Percentiles rank a stretch among this genome's conserved stretches.
Conservation (phyloP, 352 stramenopile species). For the Pythium angustatum region DNA sequence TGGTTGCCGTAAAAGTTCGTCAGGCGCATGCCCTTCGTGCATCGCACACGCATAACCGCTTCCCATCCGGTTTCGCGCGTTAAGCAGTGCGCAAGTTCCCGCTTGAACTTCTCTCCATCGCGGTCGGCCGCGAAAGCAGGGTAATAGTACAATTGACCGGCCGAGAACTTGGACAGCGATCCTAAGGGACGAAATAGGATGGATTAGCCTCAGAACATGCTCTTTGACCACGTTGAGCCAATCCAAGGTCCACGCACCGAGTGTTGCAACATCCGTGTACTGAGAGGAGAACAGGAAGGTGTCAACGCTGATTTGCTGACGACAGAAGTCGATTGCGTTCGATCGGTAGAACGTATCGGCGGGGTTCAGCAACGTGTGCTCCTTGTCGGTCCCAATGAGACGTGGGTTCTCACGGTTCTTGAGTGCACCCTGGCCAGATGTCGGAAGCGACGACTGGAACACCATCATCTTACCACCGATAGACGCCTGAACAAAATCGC, state of each 20-base stretch:
- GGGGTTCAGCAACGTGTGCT: constrained; percentile 89
- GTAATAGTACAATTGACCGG: constrained; percentile 97
- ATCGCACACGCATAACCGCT: constrained; percentile 97
- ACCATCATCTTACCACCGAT: constrained; percentile 90
- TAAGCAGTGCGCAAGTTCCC: constrained; percentile 91
- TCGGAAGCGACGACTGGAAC: constrained; percentile 85
- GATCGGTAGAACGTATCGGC: constrained; percentile 91
- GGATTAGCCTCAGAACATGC: background rate
- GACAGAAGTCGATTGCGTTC: constrained; percentile 96
- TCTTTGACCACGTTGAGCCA: background rate
- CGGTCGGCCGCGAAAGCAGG: constrained; percentile 89
- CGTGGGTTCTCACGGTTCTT: constrained; percentile 86
- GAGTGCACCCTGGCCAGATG: constrained; percentile 70
- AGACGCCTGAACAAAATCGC: constrained; percentile 47
- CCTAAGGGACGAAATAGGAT: constrained; percentile 35
- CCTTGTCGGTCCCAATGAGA: constrained; percentile 83
- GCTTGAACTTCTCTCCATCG: constrained; percentile 93
- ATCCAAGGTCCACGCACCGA: constrained; percentile 51
- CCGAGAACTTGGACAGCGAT: constrained; percentile 95
- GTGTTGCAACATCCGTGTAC: constrained; percentile 97
- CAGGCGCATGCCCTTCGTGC: constrained; percentile 97
- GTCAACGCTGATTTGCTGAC: constrained; percentile 99
- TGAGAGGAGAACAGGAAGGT: constrained; percentile 96
- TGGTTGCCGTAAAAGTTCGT: constrained; percentile 99
- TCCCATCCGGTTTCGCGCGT: constrained; percentile 94